phyloP scores from a whole-genome alignment of 1,284 basidiomycete species.

The Kwoniella shivajii region DNA sequence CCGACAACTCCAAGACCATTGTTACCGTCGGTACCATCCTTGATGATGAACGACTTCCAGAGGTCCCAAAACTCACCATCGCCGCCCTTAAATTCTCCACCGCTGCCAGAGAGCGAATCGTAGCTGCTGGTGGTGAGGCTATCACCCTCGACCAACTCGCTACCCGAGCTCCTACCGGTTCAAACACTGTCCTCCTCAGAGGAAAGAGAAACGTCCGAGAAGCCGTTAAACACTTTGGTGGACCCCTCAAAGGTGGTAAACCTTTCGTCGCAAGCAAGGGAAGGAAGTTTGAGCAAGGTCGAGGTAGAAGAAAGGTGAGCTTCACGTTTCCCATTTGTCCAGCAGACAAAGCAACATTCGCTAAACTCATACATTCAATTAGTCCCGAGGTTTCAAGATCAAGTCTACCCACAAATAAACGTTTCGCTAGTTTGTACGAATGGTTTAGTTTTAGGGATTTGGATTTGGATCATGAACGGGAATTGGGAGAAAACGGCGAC shows the following conservation, averaged over 20 bases:
- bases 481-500: conserved; percentile 2
- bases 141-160: conserved; percentile 98
- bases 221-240: conserved; percentile 92
- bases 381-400: conserved; percentile 56
- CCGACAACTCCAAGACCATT: conserved; percentile 75
- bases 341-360: no score
- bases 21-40: conserved; percentile 92
- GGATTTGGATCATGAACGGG: conserved; percentile 4
- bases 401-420: conserved; percentile 54
- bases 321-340: background rate
- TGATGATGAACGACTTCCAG: conserved; percentile 87
- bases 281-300: conserved; percentile 76
- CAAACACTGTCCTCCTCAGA: conserved; percentile 80
- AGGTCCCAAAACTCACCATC: conserved; percentile 88
- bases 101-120: conserved; percentile 89
- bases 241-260: conserved; percentile 50
- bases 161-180: conserved; percentile 86
- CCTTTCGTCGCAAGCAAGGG: conserved; percentile 84
- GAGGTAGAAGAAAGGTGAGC: conserved; percentile 80
- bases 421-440: conserved; percentile 4
- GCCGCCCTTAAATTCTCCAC: conserved; percentile 95
- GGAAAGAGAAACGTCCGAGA: conserved; percentile 93
- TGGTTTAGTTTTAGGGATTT: conserved; percentile 8
- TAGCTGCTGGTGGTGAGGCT: conserved; percentile 91
- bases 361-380: no score